Evolutionary conservation across 2,329 filamentous ascomycete genomes (phyloP), one percentile per base, ranked within the genome.

Genomic region (Podosphaera fusca): DNA sequence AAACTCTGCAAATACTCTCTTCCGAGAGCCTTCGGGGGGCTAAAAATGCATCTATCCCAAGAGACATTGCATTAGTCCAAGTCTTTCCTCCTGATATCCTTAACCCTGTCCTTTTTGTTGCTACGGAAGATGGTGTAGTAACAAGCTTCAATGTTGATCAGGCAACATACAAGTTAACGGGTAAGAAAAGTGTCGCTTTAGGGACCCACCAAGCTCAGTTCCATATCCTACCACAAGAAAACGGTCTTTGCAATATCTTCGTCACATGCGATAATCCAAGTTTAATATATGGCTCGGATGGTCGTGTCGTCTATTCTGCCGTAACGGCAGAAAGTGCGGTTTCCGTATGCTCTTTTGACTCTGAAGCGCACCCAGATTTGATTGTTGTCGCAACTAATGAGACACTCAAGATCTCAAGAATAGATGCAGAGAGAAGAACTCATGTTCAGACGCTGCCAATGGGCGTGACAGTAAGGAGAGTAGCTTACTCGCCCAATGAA

Each of bases 261-360:
- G 87, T 88, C 0, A 94, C 87, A 0, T 95, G 88, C 58, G 92
- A 98, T 64, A 87, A 95, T 66, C 86, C 92, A 0, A 95, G 87
- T 61, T 71, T 98, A 57, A 95, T 98, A 54, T 95, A 98, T 66
- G 85, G 85, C 7, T 81, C 82, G 0, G 88, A 95, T 66, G 87
- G 85, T 0, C 79, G 89, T 30, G 84, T 95, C 46, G 81, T 95
- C 0, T 98, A 94, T 70, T 95, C 89, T 3, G 89, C 92, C 1
- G 87, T 95, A 1, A 95, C 90, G 10, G 87, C 89, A 2, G 86
- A 95, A 60, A 83, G 88, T 60, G 86, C 87, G 0, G 82, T 82
- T 0, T 83, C 80, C 53, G 82, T 96, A 4, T 92, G 86, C 59
- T 77, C 84, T 0, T 94, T 98, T 65, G 79, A 95, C 67, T 76